phyloP scores from a whole-genome alignment of 176 grass and related monocot species.

The Musa beccarii region DNA sequence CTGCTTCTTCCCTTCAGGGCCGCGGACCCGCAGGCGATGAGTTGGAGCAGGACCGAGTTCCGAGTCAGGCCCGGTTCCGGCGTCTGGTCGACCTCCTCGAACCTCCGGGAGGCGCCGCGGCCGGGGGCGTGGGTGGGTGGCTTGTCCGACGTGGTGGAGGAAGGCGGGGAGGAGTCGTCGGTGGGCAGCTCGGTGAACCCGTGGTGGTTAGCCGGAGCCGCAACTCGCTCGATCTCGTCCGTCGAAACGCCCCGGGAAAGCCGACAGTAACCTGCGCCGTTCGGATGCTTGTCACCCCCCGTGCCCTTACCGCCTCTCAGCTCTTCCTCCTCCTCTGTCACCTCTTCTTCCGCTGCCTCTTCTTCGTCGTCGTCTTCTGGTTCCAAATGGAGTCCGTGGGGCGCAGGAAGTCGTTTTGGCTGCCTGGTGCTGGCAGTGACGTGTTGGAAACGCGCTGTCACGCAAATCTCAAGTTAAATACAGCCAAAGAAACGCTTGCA shows the following conservation, averaged over 20 bases:
- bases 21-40: slow-evolving; percentile 78
- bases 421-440: slow-evolving; percentile 38
- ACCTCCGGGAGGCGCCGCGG: slow-evolving; percentile 6
- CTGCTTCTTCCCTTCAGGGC: slow-evolving; percentile 9
- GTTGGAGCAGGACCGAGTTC: slow-evolving; percentile 65
- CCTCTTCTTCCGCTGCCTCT: background rate
- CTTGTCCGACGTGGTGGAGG: slow-evolving; percentile 69
- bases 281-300: slow-evolving; percentile 14
- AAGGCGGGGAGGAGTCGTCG: slow-evolving; percentile 74
- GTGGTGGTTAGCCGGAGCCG: slow-evolving; percentile 28
- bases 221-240: slow-evolving; percentile 18
- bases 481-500: background rate
- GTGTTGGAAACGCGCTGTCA: slow-evolving; percentile 53
- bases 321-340: slow-evolving; percentile 8
- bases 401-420: slow-evolving; percentile 35
- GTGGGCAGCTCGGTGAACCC: slow-evolving; percentile 62
- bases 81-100: slow-evolving; percentile 14
- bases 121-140: background rate
- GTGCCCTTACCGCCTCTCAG: slow-evolving; percentile 16
- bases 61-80: slow-evolving; percentile 37
- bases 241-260: slow-evolving; percentile 4
- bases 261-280: background rate
- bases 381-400: slow-evolving; percentile 47
- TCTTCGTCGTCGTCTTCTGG: slow-evolving; percentile 41
- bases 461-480: background rate